Evolutionary conservation across 2,329 filamentous ascomycete species (phyloP).

Genomic region (Paecilomyces sp.): DNA sequence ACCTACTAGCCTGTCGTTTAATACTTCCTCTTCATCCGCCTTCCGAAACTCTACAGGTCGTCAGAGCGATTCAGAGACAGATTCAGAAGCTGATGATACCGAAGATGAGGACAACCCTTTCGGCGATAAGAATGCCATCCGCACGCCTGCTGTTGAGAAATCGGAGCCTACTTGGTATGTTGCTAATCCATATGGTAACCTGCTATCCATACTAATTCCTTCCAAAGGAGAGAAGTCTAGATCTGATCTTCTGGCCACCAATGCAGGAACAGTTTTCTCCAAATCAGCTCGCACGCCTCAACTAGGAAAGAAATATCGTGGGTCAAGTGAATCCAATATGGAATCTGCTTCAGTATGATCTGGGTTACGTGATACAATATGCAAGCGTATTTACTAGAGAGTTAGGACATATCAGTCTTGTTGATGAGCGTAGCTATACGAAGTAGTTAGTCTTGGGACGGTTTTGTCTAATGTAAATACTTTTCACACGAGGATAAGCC

Average conservation of each 20-base stretch:
- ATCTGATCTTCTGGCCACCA: background rate
- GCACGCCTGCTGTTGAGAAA: conserved; percentile 24
- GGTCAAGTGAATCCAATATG: no score
- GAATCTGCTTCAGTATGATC: no score
- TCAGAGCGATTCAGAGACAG: conserved; percentile 50
- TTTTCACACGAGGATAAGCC: no score
- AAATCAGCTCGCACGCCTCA: no score
- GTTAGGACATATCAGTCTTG: no score
- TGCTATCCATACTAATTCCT: background rate
- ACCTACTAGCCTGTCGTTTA: conserved; percentile 48
- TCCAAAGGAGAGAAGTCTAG: background rate
- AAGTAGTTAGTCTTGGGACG: no score
- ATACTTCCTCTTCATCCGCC: conserved; percentile 1
- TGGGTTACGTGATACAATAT: no score
- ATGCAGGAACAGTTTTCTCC: background rate
- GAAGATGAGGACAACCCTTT: conserved; percentile 86
- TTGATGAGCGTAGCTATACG: no score
- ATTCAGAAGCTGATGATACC: conserved; percentile 47
- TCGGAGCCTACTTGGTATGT: conserved; percentile 29
- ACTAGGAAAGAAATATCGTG: no score
- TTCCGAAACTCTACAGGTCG: conserved; percentile 11
- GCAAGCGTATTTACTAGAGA: no score
- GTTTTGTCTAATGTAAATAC: no score
- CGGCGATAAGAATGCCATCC: conserved; percentile 65
- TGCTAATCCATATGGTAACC: background rate